A percentile compares a stretch with the other conserved stretches of the same genome.
Conservation (phyloP, 139 green algal genomes). For the Desmodesmus armatus region DNA sequence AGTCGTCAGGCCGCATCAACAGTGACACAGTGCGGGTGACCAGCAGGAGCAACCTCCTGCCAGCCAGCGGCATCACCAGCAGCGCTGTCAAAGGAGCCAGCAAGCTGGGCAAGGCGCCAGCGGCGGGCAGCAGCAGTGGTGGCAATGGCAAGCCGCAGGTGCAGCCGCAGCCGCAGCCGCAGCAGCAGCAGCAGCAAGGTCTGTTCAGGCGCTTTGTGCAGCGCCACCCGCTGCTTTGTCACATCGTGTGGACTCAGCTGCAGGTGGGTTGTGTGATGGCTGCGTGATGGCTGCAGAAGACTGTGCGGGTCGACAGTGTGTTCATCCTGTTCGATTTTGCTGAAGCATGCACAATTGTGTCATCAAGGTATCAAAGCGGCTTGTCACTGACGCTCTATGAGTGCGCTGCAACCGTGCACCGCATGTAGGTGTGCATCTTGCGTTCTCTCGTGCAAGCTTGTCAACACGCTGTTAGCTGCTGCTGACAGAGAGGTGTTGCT, state of each 20-base stretch:
- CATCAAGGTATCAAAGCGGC: too few species aligned
- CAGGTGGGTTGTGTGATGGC: background rate
- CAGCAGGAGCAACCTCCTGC: background rate
- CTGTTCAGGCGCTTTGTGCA: background rate
- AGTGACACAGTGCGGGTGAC: too few species aligned
- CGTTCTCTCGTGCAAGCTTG: too few species aligned
- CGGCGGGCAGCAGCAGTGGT: background rate
- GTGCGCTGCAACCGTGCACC: too few species aligned
- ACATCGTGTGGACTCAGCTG: conserved; percentile 5
- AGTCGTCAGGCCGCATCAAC: too few species aligned
- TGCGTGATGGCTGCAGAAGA: background rate
- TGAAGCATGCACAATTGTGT: background rate
- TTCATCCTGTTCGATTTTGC: background rate
- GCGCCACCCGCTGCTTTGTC: conserved; percentile 19
- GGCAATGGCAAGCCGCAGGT: background rate
- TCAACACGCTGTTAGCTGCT: background rate
- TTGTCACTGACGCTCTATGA: too few species aligned
- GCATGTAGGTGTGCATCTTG: too few species aligned
- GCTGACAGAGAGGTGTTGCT: too few species aligned
- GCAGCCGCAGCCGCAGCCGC: background rate
- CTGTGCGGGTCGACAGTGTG: background rate
- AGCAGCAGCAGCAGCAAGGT: conserved; percentile 4
- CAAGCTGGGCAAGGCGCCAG: too few species aligned
- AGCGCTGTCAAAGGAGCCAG: background rate
- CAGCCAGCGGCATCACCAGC: background rate